Evolutionary conservation across 257 asterid species (phyloP), one percentile per base, ranked within the genome.

Genomic region (Plectranthus barbatus): DNA sequence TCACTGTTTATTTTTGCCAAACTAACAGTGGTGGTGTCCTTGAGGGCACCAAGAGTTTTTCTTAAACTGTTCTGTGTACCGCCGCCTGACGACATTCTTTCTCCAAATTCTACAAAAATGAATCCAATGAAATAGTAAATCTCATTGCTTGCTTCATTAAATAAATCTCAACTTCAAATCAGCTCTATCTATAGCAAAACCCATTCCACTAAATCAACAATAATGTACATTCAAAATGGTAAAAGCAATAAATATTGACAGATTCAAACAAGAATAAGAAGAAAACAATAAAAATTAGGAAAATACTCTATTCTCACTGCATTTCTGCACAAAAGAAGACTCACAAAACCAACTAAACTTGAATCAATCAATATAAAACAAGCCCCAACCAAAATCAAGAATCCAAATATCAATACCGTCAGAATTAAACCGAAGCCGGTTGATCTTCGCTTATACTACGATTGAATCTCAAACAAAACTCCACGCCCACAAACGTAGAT

Each of bases 11-110:
- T 85, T 81, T 92, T 89, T 6, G 99, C 99, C 84, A 92, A 83
- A 80, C 79, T 89, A 70, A 92, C 99, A 65, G 97, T 85, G 46
- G 99, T 92, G 64, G 94, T 80, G 70, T 92, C 99, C 83, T 92
- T 92, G 10, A 92, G 80, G 14, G 99, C 86, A 69, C 97, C 99
- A 40, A 89, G 96, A 13, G 99, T 90, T 83, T 92, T 89, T 72
- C 99, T 75, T 74, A 92, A 73, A 61, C 96, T 87, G 75, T 74
- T 89, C 76, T 86, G 95, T 0, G 97, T 68, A 61, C 95, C 94
- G 55, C 93, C 95, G 55, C 85, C 80, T 2, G 95, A 81, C 95
- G 94, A 82, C 97, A 92, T 92, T 66, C 70, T 85, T 79, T 65
- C 72, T 68, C 81, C 55, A 54, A 63, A 73, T 61, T 64, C 87